A percentile compares a stretch with the other conserved stretches of the same genome.
Evolutionary conservation across 2,329 filamentous ascomycete genomes (phyloP).

Genomic region (Scedosporium minutisporum): DNA sequence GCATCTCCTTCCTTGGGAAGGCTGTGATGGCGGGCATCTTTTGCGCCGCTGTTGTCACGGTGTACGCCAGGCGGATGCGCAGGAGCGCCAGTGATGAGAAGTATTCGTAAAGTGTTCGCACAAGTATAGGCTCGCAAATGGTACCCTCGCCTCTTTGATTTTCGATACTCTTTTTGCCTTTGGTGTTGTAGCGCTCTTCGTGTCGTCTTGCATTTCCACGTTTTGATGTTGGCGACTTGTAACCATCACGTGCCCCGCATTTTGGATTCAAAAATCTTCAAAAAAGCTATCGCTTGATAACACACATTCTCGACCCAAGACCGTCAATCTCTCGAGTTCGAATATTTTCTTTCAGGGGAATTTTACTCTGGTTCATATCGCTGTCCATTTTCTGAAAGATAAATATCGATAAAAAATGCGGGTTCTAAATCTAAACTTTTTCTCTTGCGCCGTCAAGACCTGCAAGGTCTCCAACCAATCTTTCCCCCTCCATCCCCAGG

Average conservation of each 20-base stretch:
- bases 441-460: slow-evolving; percentile 89
- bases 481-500: slow-evolving; percentile 85
- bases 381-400: not conserved
- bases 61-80: slow-evolving; percentile 27
- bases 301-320: not conserved
- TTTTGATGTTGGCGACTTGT: not conserved
- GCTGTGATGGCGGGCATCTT: slow-evolving; percentile 40
- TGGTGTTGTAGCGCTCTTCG: not conserved
- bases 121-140: not conserved
- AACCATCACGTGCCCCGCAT: not conserved
- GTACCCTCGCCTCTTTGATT: not conserved
- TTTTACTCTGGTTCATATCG: too few species aligned
- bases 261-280: not conserved
- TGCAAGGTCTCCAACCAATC: slow-evolving; percentile 75
- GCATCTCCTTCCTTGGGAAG: slow-evolving; percentile 38
- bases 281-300: slow-evolving; percentile 7
- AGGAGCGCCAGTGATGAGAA: slow-evolving; percentile 2
- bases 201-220: not conserved
- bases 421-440: slow-evolving; percentile 88
- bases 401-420: slow-evolving; percentile 55
- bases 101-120: slow-evolving; percentile 4
- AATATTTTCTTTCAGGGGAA: not conserved
- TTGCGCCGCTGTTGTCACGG: slow-evolving; percentile 28
- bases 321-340: not conserved
- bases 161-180: not conserved